Base-by-base conservation (phyloP, 345 rosid genomes). In the Cardiospermum halicacabum region DNA sequence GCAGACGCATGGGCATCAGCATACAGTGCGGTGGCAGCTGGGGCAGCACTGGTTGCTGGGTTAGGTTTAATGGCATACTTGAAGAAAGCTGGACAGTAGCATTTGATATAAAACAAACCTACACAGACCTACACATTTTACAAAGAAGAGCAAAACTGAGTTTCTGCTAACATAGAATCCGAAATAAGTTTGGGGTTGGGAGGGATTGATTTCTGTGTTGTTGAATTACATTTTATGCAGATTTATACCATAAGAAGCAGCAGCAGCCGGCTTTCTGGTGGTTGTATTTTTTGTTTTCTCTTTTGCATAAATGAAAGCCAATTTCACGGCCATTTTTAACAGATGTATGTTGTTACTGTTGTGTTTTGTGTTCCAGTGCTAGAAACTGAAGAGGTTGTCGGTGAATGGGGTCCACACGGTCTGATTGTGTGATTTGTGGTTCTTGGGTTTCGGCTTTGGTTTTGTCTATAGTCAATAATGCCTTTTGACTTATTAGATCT, bases 1-100 rank as follows among this genome's bases (percentile, higher is more conserved):
- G 22, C 78, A 25, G 96, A 87, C 71, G 96, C 98, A 8, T 88
- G 99, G 98, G 88, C 91, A 61, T 65, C 96, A 16, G 96, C 97
- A 2, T 91, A 83, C 73, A 82, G 96, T 56, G 80, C 88, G 7
- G 91, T 86, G 30, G 99, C 98, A 0, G 99, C 99, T 0, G 94
- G 99, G 40, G 99, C 99, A 21, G 94, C 96, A 24, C 74, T 95
- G 24, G 83, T 81, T 56, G 96, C 98, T 68, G 98, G 98, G 34
- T 70, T 89, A 51, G 93, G 99, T 26, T 73, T 91, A 13, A 75
- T 91, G 69, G 94, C 98, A n/a, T 95, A 77, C 83, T 71, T 95
- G 65, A 83, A 62, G 79, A 85, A 77, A 81, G 69, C 78, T 2
- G 89, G 93, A 10, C 64, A 75, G 42, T 86, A 57, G 80, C 40